Evolutionary conservation across 192 early-diverging fungal genomes (phyloP).

Genomic region (Haplosporangium gracile): DNA sequence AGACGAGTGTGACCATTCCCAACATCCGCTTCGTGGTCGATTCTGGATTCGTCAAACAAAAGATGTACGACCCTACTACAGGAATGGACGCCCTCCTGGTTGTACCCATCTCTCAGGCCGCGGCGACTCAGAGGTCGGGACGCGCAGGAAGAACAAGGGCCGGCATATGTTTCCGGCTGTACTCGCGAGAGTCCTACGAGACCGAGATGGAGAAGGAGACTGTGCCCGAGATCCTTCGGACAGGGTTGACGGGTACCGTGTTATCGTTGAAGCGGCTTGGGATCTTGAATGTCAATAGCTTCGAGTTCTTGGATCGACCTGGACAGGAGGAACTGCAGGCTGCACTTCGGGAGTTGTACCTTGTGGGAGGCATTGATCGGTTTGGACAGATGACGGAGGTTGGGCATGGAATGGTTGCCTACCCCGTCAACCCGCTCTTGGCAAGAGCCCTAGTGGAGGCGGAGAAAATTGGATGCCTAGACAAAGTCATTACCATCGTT

Average conservation of each 20-base stretch:
- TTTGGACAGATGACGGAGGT: conserved; percentile 85
- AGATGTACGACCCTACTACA: conserved; percentile 93
- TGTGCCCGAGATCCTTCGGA: conserved; percentile 97
- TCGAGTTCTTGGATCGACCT: conserved; percentile 97
- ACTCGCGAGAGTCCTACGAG: conserved; percentile 86
- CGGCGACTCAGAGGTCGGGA: conserved; percentile 93
- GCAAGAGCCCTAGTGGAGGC: conserved; percentile 86
- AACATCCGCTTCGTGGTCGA: conserved; percentile 97
- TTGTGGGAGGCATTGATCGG: conserved; percentile 90
- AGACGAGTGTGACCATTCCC: conserved; percentile 71
- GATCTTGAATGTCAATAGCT: conserved; percentile 89
- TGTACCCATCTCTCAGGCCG: conserved; percentile 92
- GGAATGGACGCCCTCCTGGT: conserved; percentile 95
- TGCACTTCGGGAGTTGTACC: conserved; percentile 90
- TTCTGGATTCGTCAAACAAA: conserved; percentile 94
- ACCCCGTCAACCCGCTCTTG: conserved; percentile 93
- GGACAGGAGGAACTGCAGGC: conserved; percentile 83
- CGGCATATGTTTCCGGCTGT: conserved; percentile 92
- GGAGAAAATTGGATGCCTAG: conserved; percentile 83
- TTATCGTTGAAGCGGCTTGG: conserved; percentile 91
- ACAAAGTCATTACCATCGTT: conserved; percentile 91
- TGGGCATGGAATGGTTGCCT: conserved; percentile 91
- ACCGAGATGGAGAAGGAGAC: conserved; percentile 85
- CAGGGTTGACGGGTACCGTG: conserved; percentile 90
- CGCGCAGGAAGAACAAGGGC: conserved; percentile 95